Evolutionary conservation across 768 basidiomycete species (phyloP), one percentile per base, ranked within the genome.

Genomic region (Amanita rubescens): DNA sequence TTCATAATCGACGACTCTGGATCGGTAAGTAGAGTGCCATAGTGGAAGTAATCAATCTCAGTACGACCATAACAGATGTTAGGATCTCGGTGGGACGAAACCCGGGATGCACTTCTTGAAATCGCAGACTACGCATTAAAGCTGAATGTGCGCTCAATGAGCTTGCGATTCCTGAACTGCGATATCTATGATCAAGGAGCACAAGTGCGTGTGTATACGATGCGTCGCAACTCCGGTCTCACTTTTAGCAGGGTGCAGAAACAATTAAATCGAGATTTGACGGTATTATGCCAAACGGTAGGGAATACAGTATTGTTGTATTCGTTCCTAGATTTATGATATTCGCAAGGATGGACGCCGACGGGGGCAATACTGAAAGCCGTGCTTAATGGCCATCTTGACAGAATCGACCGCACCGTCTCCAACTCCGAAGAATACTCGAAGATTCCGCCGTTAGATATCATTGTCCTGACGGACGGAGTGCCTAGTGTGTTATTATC

Each of bases 381-480:
- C 24, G 58, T 65, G 19, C 56, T 66, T n/a, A 57, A 66, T 3
- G 33, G 44, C 20, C 59, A 59, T 10, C 60, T 69, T 10, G 60
- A 69, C 17, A 12, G 3, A 6, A 58, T 62, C 2, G 49, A 59
- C 27, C 38, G 55, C 24, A 50, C 50, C 1, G 27, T 34, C 32
- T 11, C 9, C 11, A 12, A 51, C 6, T 19, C 2, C 14, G 10
- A 46, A 0, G 53, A 53, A 35, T 70, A 69, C 54, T 47, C 45
- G 3, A 49, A 57, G 19, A 63, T 68, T 19, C 56, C 55, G 27
- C 69, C 68, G 1, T 51, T 69, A 17, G 65, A 70, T 55, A 67
- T 70, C 41, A 65, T 70, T 19, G 60, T 70, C 22, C 55, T 70
- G 9, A 70, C 69, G 9, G 68, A 70, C 48, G 68, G 69, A 14